Conservation (phyloP, 2,329 filamentous ascomycete genomes). For the Exophiala sideris region DNA sequence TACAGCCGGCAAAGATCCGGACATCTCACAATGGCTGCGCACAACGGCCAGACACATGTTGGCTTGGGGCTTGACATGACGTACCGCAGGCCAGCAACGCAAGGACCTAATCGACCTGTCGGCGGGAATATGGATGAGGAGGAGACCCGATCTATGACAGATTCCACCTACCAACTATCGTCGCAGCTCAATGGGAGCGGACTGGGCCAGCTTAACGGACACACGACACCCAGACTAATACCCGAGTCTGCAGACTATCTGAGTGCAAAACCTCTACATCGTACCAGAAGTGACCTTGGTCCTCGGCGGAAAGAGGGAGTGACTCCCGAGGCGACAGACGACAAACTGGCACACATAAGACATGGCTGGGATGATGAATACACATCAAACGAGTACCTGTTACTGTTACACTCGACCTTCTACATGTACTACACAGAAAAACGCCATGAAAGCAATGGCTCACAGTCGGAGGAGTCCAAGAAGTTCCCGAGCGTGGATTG, state of each 20-base stretch:
- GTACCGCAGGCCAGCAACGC: constrained; percentile 13
- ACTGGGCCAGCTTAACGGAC: constrained; percentile 12
- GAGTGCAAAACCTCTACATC: constrained; percentile 34
- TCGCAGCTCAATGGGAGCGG: constrained; percentile 6
- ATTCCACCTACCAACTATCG: constrained; percentile 5
- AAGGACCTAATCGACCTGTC: constrained; percentile 10
- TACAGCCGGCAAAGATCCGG: neutral
- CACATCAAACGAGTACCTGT: constrained; percentile 83
- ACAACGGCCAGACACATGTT: constrained; percentile 6
- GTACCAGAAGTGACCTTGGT: constrained; percentile 54
- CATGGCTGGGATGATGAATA: constrained; percentile 94
- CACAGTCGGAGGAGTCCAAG: constrained; percentile 61
- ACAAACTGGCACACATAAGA: constrained; percentile 57
- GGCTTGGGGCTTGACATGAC: constrained; percentile 17
- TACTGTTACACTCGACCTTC: constrained; percentile 85
- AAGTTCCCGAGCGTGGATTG: constrained; percentile 74
- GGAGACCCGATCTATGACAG: constrained; percentile 7
- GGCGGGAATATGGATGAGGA: constrained; percentile 5
- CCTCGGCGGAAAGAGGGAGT: constrained; percentile 39
- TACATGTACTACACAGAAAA: constrained; percentile 99
- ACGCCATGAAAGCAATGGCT: constrained; percentile 89
- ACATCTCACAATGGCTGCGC: constrained; percentile 12
- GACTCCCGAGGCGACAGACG: constrained; percentile 41
- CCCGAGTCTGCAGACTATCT: constrained; percentile 24
- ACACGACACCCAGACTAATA: constrained; percentile 17